A percentile compares a stretch with the other conserved stretches of the same genome.
phyloP scores from a whole-genome alignment of 1,284 basidiomycete species.

The Rhodofomes roseus region DNA sequence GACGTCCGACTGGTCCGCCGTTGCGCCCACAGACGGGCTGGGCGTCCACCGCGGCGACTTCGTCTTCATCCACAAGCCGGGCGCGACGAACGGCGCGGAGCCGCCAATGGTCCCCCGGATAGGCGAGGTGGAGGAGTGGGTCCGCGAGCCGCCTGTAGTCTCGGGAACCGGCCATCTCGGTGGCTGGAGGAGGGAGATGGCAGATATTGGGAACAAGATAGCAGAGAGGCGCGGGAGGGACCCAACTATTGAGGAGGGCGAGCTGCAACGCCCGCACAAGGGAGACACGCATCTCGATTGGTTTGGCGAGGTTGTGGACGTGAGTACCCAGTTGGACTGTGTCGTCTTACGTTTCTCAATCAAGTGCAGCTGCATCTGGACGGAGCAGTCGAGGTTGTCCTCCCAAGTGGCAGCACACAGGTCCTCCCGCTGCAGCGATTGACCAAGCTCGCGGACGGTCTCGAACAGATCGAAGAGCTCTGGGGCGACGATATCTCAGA shows the following conservation, averaged over 20 bases:
- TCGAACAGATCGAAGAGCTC: constrained; percentile 74
- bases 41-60: constrained; percentile 82
- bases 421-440: constrained; percentile 60
- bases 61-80: constrained; percentile 73
- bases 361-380: constrained; percentile 60
- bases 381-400: constrained; percentile 63
- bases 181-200: constrained; percentile 71
- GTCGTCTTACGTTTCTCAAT: background rate
- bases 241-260: constrained; percentile 36
- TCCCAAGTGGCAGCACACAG: constrained; percentile 47
- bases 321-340: constrained; percentile 34
- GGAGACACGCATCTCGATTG: constrained; percentile 52
- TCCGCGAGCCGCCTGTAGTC: constrained; percentile 53
- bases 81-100: constrained; percentile 63
- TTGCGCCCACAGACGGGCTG: constrained; percentile 53
- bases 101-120: constrained; percentile 69
- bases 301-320: constrained; percentile 78
- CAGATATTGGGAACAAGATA: constrained; percentile 55
- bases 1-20: constrained; percentile 43
- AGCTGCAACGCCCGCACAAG: constrained; percentile 40
- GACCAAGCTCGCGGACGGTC: constrained; percentile 68
- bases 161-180: constrained; percentile 45
- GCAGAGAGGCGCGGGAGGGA: constrained; percentile 44
- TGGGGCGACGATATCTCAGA: constrained; percentile 53
- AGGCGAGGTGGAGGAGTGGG: constrained; percentile 78